A percentile compares a stretch with the other conserved stretches of the same genome.
Evolutionary conservation across 352 stramenopile genomes (phyloP).

Genomic region (Phytopythium boreale): DNA sequence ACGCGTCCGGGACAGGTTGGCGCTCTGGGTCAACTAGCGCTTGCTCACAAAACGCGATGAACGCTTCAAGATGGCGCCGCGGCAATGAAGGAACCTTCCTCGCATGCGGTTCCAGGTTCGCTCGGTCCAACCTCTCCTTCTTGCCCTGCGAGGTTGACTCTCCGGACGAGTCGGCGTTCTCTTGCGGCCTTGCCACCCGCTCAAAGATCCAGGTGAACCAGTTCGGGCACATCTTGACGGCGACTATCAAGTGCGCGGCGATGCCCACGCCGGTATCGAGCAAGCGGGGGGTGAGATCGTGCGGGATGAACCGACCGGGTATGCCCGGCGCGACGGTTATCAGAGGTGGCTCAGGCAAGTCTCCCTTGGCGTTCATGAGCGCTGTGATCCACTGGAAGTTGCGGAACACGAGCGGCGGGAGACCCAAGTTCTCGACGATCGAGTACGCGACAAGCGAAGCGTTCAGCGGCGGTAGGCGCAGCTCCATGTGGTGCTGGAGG

Average conservation of each 20-base stretch:
- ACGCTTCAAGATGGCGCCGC: slow-evolving; percentile 44
- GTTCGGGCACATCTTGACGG: slow-evolving; percentile 67
- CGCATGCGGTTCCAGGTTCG: slow-evolving; percentile 12
- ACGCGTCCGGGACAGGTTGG: slow-evolving; percentile 30
- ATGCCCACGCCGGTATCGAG: slow-evolving; percentile 54
- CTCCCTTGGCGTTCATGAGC: slow-evolving; percentile 44
- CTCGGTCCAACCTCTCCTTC: slow-evolving; percentile 9
- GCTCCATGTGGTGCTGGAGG: slow-evolving; percentile 68
- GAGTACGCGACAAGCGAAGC: slow-evolving; percentile 47
- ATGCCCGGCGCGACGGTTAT: slow-evolving; percentile 3
- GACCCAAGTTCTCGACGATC: slow-evolving; percentile 48
- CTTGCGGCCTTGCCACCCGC: slow-evolving; percentile 8
- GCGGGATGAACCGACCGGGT: background rate
- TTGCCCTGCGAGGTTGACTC: slow-evolving; percentile 11
- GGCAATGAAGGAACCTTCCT: slow-evolving; percentile 21
- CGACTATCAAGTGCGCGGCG: slow-evolving; percentile 55
- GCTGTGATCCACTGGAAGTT: slow-evolving; percentile 70
- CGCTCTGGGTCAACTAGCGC: slow-evolving; percentile 35
- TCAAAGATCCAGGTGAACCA: slow-evolving; percentile 85
- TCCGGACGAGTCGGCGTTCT: slow-evolving; percentile 11
- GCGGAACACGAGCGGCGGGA: slow-evolving; percentile 56
- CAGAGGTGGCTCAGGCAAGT: slow-evolving; percentile 37
- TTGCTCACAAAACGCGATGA: slow-evolving; percentile 50
- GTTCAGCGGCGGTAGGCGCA: slow-evolving; percentile 72
- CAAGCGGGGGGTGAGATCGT: slow-evolving; percentile 14